Percentiles rank a stretch among this genome's conserved stretches.
These are phyloP conservation scores for Tylopilus sp. DNA, from an alignment of 1,284 basidiomycete species.

Conservation along the genomic window DNA sequence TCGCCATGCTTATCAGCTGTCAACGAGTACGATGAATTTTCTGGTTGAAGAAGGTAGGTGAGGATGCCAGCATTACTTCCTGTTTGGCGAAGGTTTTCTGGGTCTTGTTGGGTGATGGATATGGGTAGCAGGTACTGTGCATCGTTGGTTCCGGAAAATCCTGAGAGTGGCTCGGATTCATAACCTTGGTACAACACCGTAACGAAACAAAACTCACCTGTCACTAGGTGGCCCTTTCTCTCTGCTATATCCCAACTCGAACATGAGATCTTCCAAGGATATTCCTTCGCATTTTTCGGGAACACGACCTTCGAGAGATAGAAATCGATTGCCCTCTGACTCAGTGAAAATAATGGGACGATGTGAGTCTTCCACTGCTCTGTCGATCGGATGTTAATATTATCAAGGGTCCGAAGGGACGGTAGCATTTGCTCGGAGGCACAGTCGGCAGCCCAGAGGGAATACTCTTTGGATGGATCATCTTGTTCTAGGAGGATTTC, in stretches of 20 bases:
- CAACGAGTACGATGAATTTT: conserved; percentile 43
- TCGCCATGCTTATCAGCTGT: conserved; percentile 37
- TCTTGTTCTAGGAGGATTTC: conserved; percentile 52
- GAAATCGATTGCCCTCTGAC: conserved; percentile 57
- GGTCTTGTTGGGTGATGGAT: conserved; percentile 22
- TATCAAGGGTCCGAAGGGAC: conserved; percentile 14
- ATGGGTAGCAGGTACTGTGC: conserved; percentile 18
- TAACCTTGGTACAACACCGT: too few species aligned
- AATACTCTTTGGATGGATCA: conserved; percentile 55
- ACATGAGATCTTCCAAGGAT: conserved; percentile 55
- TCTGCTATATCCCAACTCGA: conserved; percentile 64
- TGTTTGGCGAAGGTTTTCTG: conserved; percentile 13
- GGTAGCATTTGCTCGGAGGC: conserved; percentile 24
- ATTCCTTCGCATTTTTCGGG: conserved; percentile 50
- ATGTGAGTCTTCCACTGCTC: conserved; percentile 44
- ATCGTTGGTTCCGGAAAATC: conserved; percentile 34
- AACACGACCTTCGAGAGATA: conserved; percentile 48
- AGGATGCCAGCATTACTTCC: conserved; percentile 52
- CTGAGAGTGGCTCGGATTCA: neutral
- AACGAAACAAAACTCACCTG: conserved; percentile 9
- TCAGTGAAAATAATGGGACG: conserved; percentile 48
- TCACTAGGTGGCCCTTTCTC: conserved; percentile 6
- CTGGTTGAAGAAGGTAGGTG: conserved; percentile 52
- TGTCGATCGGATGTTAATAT: conserved; percentile 53
- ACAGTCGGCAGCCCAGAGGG: conserved; percentile 48